Evolutionary conservation across 148 eudicot species (phyloP), one percentile per base, ranked within the genome.

Genomic region (Diospyros lotus): DNA sequence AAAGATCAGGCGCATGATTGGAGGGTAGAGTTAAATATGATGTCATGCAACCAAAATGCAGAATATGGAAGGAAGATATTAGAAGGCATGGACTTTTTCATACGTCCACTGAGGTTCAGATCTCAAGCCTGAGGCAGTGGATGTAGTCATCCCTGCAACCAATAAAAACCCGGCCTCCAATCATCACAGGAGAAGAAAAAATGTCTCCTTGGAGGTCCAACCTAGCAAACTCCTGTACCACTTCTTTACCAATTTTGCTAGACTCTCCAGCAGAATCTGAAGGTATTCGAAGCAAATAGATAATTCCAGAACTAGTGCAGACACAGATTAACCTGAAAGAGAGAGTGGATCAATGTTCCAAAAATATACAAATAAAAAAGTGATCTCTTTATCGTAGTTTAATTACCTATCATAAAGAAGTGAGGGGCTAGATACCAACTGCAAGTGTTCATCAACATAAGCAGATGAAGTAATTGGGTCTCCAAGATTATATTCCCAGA

Each of bases 101-200:
- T 28, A 4, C 59, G 14, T 60, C 74, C 38, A 15, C 62, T 9
- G 38, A 62, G 70, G n/a, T 42, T 54, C 0, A 15, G 39, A 69
- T 78, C 61, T 84, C 84, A 45, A 82, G 80, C 71, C 75, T 71
- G 63, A 91, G 77, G 56, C 97, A 90, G 65, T 90, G 86, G 78
- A 92, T 61, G 80, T 81, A 85, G 80, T 94, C 97, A 84, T 92
- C 98, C 81, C 97, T 90, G 61, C 97, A 92, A 69, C 98, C 98
- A 55, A 94, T 91, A 74, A 92, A 90, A 74, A 94, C 79, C 78
- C 78, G 89, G 63, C 97, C 98, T 58, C 91, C 93, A 71, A 90
- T 81, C 97, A 94, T 90, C 58, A 94, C 88, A 0, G 97, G 97
- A 15, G 98, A 94, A 50, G 98, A 94, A 79, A 92, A 92, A 68